Evolutionary conservation across 108 stramenopile genomes (phyloP).

Genomic region (Pseudonitzschia multiseries): DNA sequence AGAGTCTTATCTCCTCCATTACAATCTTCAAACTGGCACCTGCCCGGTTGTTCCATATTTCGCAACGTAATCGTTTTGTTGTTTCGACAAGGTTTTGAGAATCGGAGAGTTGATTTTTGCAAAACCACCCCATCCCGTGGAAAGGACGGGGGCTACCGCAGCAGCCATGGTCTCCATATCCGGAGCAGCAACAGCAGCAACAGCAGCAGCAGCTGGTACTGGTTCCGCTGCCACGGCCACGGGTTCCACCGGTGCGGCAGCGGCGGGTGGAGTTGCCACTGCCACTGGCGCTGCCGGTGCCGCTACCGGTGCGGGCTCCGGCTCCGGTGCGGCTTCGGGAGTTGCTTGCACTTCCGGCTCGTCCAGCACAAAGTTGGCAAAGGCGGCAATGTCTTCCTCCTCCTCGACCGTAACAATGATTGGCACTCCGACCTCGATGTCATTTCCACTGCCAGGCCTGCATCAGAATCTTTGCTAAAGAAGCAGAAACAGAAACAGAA

Average conservation of each 20-base stretch:
- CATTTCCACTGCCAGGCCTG: slow-evolving; percentile 66
- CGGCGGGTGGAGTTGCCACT: slow-evolving; percentile 22
- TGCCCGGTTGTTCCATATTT: slow-evolving; percentile 84
- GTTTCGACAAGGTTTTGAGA: slow-evolving; percentile 61
- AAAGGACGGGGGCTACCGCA: slow-evolving; percentile 38
- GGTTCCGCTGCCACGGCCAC: slow-evolving; percentile 27
- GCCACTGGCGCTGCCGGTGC: slow-evolving; percentile 39
- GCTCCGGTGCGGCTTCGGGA: slow-evolving; percentile 29
- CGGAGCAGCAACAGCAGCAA: slow-evolving; percentile 30
- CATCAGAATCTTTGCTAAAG: slow-evolving; percentile 88
- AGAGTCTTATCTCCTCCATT: too few relatives aligned
- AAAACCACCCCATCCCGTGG: slow-evolving; percentile 61
- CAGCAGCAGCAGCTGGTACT: slow-evolving; percentile 24
- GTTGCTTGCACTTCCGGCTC: slow-evolving; percentile 33
- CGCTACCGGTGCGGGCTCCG: slow-evolving; percentile 33
- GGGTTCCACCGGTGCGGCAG: slow-evolving; percentile 29
- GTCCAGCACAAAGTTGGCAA: slow-evolving; percentile 62
- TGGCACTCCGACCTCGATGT: slow-evolving; percentile 83
- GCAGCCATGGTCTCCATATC: slow-evolving; percentile 22
- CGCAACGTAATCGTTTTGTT: slow-evolving; percentile 72
- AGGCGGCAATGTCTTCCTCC: slow-evolving; percentile 73
- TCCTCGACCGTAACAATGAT: slow-evolving; percentile 95
- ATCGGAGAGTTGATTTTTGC: slow-evolving; percentile 65
- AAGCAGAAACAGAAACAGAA: not conserved
- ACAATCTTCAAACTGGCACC: slow-evolving; percentile 41